Conservation (phyloP, 1,284 basidiomycete genomes). For the Anthracocystis walkeri region DNA sequence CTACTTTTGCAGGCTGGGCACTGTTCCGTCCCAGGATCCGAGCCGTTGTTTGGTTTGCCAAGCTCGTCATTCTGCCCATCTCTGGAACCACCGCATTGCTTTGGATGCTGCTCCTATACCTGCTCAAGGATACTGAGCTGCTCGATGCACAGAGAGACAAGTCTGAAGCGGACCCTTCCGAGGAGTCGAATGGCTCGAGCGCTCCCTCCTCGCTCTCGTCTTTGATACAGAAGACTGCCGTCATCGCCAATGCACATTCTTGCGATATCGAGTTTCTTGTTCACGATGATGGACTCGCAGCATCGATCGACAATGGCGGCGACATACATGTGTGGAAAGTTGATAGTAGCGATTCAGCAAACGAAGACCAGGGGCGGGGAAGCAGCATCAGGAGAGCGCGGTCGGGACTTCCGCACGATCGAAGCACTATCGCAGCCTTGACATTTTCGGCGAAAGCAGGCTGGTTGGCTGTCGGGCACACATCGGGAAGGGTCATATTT, state of each 20-base stretch:
- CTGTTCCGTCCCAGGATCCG: conserved; percentile 70
- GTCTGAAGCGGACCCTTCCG: conserved; percentile 65
- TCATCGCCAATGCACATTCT: conserved; percentile 80
- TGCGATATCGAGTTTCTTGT: conserved; percentile 86
- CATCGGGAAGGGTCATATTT: conserved; percentile 77
- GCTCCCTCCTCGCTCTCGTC: conserved; percentile 39
- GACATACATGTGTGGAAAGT: conserved; percentile 41
- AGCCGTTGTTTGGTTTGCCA: conserved; percentile 78
- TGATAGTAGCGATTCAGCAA: background rate
- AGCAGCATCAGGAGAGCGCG: conserved; percentile 19
- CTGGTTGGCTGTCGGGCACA: conserved; percentile 76
- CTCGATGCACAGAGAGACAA: conserved; percentile 81
- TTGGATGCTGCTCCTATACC: conserved; percentile 84
- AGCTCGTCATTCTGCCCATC: conserved; percentile 87
- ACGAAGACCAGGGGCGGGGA: conserved; percentile 9
- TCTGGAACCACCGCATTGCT: conserved; percentile 80
- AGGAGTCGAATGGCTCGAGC: conserved; percentile 54
- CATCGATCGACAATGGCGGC: conserved; percentile 80
- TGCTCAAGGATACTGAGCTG: conserved; percentile 90
- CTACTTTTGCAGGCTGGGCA: conserved; percentile 59
- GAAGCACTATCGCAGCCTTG: conserved; percentile 37
- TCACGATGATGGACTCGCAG: conserved; percentile 77
- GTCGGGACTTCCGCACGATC: conserved; percentile 2
- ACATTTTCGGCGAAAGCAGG: conserved; percentile 44
- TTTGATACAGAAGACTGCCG: conserved; percentile 74